Evolutionary conservation across 1,284 basidiomycete species (phyloP).

Genomic region (Tranzscheliella williamsii): DNA sequence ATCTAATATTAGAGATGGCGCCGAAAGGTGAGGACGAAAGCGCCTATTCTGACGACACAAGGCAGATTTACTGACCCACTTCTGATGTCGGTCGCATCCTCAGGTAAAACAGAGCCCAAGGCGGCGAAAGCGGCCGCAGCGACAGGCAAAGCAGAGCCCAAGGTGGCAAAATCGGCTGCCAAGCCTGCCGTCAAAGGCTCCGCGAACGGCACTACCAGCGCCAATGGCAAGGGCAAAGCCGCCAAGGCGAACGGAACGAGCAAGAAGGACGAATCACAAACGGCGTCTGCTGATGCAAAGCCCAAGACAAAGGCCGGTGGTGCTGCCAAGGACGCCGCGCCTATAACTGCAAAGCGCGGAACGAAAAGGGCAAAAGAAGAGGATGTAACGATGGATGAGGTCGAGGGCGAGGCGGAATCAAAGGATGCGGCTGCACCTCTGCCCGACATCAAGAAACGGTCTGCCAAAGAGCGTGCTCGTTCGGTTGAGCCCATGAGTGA

Average conservation of each 20-base stretch:
- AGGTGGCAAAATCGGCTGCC: background rate
- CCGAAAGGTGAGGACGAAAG: background rate
- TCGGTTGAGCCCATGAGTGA: constrained; percentile 20
- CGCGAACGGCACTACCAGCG: background rate
- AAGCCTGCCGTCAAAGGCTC: too few species aligned
- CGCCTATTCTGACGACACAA: too few species aligned
- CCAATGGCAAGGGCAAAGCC: background rate
- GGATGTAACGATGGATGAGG: constrained; percentile 27
- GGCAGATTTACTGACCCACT: too few species aligned
- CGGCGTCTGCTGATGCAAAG: constrained; percentile 4
- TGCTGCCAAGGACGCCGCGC: constrained; percentile 5
- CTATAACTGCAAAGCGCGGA: constrained; percentile 14
- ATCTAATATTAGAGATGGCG: too few species aligned
- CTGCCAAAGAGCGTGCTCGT: constrained; percentile 9
- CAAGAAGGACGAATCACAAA: too few species aligned
- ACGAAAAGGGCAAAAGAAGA: constrained; percentile 28
- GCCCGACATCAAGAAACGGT: constrained; percentile 24
- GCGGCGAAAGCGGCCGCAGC: background rate
- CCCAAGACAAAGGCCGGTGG: constrained; percentile 2
- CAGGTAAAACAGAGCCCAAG: background rate
- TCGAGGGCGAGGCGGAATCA: constrained; percentile 14
- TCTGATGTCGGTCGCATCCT: too few species aligned
- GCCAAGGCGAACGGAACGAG: background rate
- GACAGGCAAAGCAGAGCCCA: background rate
- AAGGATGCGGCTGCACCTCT: constrained; percentile 20